Percentiles rank a stretch among this genome's conserved stretches.
Conservation (phyloP, 2,329 filamentous ascomycete species). For the Alternaria gaisen region DNA sequence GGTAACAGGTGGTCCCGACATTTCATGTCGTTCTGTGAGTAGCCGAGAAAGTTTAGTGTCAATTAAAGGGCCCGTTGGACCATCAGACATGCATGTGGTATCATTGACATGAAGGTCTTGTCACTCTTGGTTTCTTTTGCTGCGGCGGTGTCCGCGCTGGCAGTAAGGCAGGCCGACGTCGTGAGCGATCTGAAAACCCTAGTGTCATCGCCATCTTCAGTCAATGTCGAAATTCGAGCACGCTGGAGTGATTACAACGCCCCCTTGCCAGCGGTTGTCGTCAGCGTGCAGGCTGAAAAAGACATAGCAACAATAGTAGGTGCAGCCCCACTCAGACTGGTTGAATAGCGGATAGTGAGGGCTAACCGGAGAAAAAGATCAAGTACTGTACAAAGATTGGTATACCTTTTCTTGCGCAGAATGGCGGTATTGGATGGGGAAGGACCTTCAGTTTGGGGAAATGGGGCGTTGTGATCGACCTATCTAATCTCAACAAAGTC, state of each 20-base stretch:
- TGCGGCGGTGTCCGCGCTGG: conserved; percentile 23
- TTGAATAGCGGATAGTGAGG: neutral
- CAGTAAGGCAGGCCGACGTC: conserved; percentile 17
- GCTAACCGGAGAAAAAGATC: conserved; percentile 24
- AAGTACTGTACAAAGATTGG: conserved; percentile 30
- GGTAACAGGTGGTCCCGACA: neutral
- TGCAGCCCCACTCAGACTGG: neutral
- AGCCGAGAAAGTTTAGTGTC: conserved; percentile 3
- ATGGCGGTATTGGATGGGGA: conserved; percentile 41
- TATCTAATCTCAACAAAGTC: conserved; percentile 36
- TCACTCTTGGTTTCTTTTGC: conserved; percentile 20
- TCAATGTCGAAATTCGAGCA: conserved; percentile 24
- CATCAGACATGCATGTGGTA: conserved; percentile 9
- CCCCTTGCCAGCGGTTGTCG: conserved; percentile 30
- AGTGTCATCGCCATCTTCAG: conserved; percentile 20
- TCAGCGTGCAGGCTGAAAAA: conserved; percentile 28
- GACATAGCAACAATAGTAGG: conserved; percentile 34
- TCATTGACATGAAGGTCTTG: conserved; percentile 24
- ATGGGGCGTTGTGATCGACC: conserved; percentile 42
- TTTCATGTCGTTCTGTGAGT: neutral
- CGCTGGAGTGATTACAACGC: conserved; percentile 37
- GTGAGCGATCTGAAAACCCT: conserved; percentile 23
- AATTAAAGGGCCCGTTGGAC: conserved; percentile 12
- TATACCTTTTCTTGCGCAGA: conserved; percentile 40
- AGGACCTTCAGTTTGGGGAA: conserved; percentile 33